Conservation (phyloP, 306 rosid species). For the Leucaena leucocephala region DNA sequence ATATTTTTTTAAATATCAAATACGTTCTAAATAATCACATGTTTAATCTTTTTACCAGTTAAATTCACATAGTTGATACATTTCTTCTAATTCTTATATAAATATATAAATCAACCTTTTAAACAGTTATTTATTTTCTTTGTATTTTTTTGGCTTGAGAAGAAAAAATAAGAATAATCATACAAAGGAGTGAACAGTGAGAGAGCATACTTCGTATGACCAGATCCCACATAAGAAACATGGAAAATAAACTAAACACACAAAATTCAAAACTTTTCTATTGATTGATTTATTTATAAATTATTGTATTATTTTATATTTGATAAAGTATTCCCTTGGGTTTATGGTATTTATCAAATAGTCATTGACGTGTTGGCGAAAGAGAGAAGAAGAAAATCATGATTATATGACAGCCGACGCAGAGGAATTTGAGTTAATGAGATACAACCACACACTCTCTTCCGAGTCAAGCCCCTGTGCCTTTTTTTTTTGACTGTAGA, state of each 20-base stretch:
- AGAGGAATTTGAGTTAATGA: not conserved
- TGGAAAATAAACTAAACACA: not conserved
- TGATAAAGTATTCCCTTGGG: not conserved
- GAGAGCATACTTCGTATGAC: slow-evolving; percentile 15
- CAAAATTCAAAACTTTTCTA: not conserved
- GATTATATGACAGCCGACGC: not conserved
- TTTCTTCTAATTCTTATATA: not conserved
- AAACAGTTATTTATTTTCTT: not conserved
- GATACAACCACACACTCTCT: not conserved
- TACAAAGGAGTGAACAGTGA: not conserved
- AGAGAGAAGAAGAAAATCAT: not conserved
- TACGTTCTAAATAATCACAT: no score
- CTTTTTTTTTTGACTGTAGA: not conserved
- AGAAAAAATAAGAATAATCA: not conserved
- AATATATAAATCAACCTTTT: no score
- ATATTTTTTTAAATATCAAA: no score
- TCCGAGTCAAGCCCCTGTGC: not conserved
- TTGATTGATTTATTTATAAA: no score
- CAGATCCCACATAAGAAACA: not conserved
- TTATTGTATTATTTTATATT: no score
- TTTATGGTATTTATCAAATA: not conserved
- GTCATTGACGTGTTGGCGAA: not conserved
- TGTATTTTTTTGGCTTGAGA: not conserved
- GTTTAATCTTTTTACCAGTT: no score
- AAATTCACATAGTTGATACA: no score